Evolutionary conservation across 1,284 basidiomycete genomes (phyloP).

Genomic region (Stereum hirsutum): DNA sequence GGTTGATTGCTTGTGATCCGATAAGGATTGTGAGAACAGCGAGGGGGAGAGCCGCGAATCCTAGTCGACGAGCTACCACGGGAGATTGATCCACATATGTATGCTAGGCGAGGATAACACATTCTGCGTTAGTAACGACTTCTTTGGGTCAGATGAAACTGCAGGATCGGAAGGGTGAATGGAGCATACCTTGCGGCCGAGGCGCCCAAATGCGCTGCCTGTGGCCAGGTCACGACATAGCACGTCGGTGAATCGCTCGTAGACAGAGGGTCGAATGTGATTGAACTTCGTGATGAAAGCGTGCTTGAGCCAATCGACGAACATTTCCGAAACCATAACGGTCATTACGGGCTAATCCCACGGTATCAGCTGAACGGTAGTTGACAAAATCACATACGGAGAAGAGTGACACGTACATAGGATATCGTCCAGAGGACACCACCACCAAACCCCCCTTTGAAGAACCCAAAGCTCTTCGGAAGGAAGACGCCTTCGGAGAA

Average conservation of each 20-base stretch:
- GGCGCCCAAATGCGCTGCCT: constrained; percentile 63
- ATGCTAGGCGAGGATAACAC: constrained; percentile 37
- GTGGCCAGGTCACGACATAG: constrained; percentile 90
- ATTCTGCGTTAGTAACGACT: no score
- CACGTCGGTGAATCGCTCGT: constrained; percentile 94
- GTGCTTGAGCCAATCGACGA: constrained; percentile 99
- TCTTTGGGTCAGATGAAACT: no score
- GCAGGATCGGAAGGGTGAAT: not conserved
- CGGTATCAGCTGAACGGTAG: not conserved
- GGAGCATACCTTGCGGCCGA: constrained; percentile 54
- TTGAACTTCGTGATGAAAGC: constrained; percentile 99
- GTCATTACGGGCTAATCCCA: constrained; percentile 74
- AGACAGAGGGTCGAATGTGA: constrained; percentile 91
- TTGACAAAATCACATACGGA: not conserved
- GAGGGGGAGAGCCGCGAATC: constrained; percentile 89
- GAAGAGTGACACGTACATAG: constrained; percentile 47
- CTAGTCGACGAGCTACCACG: constrained; percentile 86
- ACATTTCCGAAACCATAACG: constrained; percentile 86
- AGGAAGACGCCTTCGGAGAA: constrained; percentile 61
- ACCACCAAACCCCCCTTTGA: constrained; percentile 44
- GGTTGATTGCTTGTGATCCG: constrained; percentile 70
- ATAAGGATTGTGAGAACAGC: constrained; percentile 89
- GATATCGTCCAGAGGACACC: constrained; percentile 85
- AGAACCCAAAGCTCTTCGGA: constrained; percentile 82
- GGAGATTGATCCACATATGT: constrained; percentile 95